Evolutionary conservation across 2,329 filamentous ascomycete species (phyloP).

Genomic region (Paecilomyces fulvus): DNA sequence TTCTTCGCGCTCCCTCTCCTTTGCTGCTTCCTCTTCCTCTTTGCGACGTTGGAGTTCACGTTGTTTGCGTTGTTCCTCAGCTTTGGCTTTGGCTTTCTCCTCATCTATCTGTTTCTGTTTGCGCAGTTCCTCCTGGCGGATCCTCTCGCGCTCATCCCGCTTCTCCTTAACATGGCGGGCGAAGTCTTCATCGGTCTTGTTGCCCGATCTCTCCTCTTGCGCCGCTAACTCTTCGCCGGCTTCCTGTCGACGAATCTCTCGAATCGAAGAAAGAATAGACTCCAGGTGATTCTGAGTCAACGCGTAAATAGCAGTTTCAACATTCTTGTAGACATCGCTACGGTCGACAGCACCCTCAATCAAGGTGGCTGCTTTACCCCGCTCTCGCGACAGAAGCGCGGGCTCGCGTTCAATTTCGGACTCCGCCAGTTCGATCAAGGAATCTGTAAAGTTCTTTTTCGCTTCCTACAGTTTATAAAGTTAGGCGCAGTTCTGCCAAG

Average conservation of each 20-base stretch:
- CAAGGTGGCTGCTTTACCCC: constrained; percentile 53
- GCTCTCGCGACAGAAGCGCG: constrained; percentile 52
- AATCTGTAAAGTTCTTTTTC: constrained; percentile 43
- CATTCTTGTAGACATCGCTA: constrained; percentile 52
- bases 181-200: constrained; percentile 54
- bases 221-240: constrained; percentile 49
- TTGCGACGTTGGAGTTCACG: constrained; percentile 36
- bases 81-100: constrained; percentile 31
- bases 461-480: constrained; percentile 35
- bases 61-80: constrained; percentile 35
- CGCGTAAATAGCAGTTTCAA: constrained; percentile 46
- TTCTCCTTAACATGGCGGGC: constrained; percentile 45
- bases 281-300: constrained; percentile 48
- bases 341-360: constrained; percentile 58
- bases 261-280: constrained; percentile 45
- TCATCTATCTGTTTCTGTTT: constrained; percentile 45
- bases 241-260: constrained; percentile 50
- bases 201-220: constrained; percentile 47
- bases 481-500: background rate
- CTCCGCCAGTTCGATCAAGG: constrained; percentile 49
- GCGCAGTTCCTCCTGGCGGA: constrained; percentile 42
- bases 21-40: constrained; percentile 39
- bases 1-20: constrained; percentile 43
- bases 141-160: constrained; percentile 43
- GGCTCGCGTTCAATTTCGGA: constrained; percentile 56